Conservation (phyloP, 2,329 filamentous ascomycete genomes). For the Colletotrichum sublineola region DNA sequence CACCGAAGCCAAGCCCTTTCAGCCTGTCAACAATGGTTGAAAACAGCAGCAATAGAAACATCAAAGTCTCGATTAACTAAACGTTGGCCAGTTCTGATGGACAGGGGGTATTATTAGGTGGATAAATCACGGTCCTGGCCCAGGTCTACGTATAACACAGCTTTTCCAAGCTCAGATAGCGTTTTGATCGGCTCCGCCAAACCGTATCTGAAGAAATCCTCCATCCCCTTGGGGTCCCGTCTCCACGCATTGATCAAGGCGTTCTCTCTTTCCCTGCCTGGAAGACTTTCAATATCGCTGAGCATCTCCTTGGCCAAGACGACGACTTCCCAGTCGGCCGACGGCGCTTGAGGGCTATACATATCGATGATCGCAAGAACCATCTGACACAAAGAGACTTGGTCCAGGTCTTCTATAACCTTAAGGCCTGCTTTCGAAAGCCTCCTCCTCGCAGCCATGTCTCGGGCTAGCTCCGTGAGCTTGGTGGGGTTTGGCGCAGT, state of each 20-base stretch:
- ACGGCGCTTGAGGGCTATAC: constrained; percentile 57
- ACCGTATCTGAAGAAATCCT: constrained; percentile 63
- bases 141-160: constrained; percentile 59
- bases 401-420: constrained; percentile 57
- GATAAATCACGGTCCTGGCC: constrained; percentile 37
- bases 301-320: constrained; percentile 61
- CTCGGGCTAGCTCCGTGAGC: constrained; percentile 46
- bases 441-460: constrained; percentile 43
- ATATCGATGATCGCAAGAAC: constrained; percentile 63
- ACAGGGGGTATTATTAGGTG: constrained; percentile 21
- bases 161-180: constrained; percentile 61
- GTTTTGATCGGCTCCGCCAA: constrained; percentile 62
- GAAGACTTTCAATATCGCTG: constrained; percentile 61
- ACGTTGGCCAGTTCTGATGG: background rate
- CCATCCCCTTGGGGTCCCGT: constrained; percentile 53
- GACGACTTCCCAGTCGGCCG: constrained; percentile 61
- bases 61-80: background rate
- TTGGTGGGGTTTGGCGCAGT: constrained; percentile 58
- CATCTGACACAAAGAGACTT: constrained; percentile 66
- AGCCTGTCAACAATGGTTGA: background rate
- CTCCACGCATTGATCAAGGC: constrained; percentile 60
- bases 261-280: constrained; percentile 60
- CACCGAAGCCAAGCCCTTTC: background rate
- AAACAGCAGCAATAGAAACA: background rate
- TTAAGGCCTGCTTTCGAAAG: constrained; percentile 9